Evolutionary conservation across 257 asterid species (phyloP).

Genomic region (Capsicum baccatum): DNA sequence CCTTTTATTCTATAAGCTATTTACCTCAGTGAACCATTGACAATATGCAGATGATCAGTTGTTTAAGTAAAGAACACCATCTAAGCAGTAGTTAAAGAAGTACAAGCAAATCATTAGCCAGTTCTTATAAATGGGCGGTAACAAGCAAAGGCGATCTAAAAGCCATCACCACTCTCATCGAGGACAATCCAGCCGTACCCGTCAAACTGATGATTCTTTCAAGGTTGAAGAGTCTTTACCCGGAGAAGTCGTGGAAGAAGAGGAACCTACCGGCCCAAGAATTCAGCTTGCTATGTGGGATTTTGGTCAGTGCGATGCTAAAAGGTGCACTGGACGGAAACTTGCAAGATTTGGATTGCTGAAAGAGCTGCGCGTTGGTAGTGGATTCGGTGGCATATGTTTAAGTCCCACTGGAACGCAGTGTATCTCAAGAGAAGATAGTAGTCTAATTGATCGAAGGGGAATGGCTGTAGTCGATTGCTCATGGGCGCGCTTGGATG

Average conservation of each 20-base stretch:
- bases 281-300: constrained; percentile 99
- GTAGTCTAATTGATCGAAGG: constrained; percentile 63
- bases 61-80: background rate
- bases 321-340: constrained; percentile 97
- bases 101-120: background rate
- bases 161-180: constrained; percentile 54
- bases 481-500: constrained; percentile 96
- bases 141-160: constrained; percentile 74
- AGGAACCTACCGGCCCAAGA: constrained; percentile 51
- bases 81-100: background rate
- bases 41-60: constrained; percentile 20
- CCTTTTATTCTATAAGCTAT: constrained; percentile 12
- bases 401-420: constrained; percentile 93
- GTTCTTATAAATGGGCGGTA: constrained; percentile 58
- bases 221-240: constrained; percentile 76
- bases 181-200: constrained; percentile 43
- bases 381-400: constrained; percentile 88
- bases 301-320: constrained; percentile 96
- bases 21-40: background rate
- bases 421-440: constrained; percentile 92
- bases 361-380: constrained; percentile 83
- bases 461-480: constrained; percentile 98
- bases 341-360: constrained; percentile 93
- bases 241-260: constrained; percentile 48
- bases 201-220: constrained; percentile 47